Conservation (phyloP, 2,329 filamentous ascomycete genomes). For the Pseudocercospora pini-densiflorae region DNA sequence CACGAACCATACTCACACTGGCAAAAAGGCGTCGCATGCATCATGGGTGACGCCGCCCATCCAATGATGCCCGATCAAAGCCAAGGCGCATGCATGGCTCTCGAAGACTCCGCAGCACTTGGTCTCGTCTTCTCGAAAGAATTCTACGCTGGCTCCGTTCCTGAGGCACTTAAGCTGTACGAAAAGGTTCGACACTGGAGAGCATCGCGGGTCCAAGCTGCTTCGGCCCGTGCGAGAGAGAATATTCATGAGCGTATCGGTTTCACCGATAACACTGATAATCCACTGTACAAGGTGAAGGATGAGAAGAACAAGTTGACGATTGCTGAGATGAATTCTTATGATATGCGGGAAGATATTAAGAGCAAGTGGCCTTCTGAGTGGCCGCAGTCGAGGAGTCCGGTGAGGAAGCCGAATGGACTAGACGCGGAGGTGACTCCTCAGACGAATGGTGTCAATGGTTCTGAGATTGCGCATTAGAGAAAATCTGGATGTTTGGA, state of each 20-base stretch:
- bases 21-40: conserved; percentile 56
- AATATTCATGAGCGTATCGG: conserved; percentile 52
- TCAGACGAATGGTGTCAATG: conserved; percentile 10
- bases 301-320: conserved; percentile 66
- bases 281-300: conserved; percentile 63
- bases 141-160: conserved; percentile 46
- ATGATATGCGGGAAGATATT: conserved; percentile 40
- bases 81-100: conserved; percentile 71
- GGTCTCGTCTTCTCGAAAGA: conserved; percentile 63
- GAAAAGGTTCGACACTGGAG: conserved; percentile 43
- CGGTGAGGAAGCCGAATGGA: conserved; percentile 15
- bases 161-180: conserved; percentile 41
- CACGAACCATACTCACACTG: conserved; percentile 67
- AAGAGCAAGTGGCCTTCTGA: conserved; percentile 28
- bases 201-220: conserved; percentile 45
- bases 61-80: conserved; percentile 70
- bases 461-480: conserved; percentile 10
- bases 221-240: conserved; percentile 40
- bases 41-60: conserved; percentile 70
- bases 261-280: conserved; percentile 65
- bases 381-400: conserved; percentile 19
- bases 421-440: not conserved
- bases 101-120: conserved; percentile 67
- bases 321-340: conserved; percentile 72
- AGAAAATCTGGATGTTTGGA: too few relatives aligned